A percentile compares a stretch with the other conserved stretches of the same genome.
These are phyloP conservation scores for Phytopythium vexans DNA, from an alignment of 352 stramenopile species.

Conservation along the genomic window DNA sequence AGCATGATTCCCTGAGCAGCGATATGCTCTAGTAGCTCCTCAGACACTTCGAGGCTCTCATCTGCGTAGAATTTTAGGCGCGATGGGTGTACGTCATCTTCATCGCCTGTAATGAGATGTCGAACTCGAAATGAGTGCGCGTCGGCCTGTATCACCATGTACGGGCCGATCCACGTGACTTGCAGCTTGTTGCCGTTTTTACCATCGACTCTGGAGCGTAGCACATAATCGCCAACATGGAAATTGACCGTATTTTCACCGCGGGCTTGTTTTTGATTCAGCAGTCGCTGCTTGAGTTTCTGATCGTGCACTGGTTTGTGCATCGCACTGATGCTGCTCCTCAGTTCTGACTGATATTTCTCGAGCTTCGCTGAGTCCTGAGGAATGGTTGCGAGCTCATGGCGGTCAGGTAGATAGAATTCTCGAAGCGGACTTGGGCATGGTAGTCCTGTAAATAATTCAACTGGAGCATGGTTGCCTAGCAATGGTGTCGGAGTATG, in stretches of 20 bases:
- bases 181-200: slow-evolving; percentile 12
- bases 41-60: not conserved
- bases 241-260: slow-evolving; percentile 17
- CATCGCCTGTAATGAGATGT: slow-evolving; percentile 13
- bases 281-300: slow-evolving; percentile 3
- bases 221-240: slow-evolving; percentile 12
- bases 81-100: slow-evolving; percentile 14
- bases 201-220: slow-evolving; percentile 13
- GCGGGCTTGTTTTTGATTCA: slow-evolving; percentile 9
- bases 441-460: slow-evolving; percentile 11
- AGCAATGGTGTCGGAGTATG: slow-evolving; percentile 9
- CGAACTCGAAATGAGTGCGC: slow-evolving; percentile 11
- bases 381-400: not conserved
- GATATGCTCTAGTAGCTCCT: slow-evolving; percentile 14
- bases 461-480: slow-evolving; percentile 1
- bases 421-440: slow-evolving; percentile 4
- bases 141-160: slow-evolving; percentile 3
- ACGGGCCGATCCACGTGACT: slow-evolving; percentile 13
- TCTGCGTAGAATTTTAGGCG: slow-evolving; percentile 13
- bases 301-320: slow-evolving; percentile 3
- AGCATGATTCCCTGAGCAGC: slow-evolving; percentile 9
- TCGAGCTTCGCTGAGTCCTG: no score
- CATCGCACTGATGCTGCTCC: slow-evolving; percentile 9
- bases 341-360: slow-evolving; percentile 2
- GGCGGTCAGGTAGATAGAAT: slow-evolving; percentile 4